phyloP scores from a whole-genome alignment of 108 stramenopile species.

The Discostella pseudostelligera region DNA sequence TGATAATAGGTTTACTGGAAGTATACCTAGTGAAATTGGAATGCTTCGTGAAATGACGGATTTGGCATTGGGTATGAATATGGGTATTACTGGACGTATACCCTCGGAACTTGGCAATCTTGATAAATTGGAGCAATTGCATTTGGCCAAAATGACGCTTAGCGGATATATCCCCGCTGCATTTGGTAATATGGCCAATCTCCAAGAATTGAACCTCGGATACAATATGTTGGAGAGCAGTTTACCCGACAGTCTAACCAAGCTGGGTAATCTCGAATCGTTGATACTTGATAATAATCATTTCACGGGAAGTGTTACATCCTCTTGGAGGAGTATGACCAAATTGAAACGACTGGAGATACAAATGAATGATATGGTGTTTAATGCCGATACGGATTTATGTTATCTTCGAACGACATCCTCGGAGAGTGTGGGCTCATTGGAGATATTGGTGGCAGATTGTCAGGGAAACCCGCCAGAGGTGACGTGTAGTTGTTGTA shows the following conservation, averaged over 20 bases:
- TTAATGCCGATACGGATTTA: neutral
- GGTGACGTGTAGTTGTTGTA: conserved; percentile 4
- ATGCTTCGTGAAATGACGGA: conserved; percentile 26
- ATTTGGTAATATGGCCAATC: conserved; percentile 3
- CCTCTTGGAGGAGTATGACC: conserved; percentile 27
- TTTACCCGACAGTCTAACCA: conserved; percentile 16
- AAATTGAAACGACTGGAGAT: conserved; percentile 23
- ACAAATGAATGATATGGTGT: conserved; percentile 7
- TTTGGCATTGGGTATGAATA: conserved; percentile 26
- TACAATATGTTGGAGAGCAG: conserved; percentile 9
- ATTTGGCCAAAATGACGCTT: neutral
- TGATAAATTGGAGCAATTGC: neutral
- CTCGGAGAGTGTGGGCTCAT: neutral
- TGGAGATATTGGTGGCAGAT: conserved; percentile 9
- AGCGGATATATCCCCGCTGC: neutral
- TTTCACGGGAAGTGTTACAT: conserved; percentile 26
- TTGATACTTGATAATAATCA: conserved; percentile 27
- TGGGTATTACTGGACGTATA: conserved; percentile 27
- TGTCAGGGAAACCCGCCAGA: neutral
- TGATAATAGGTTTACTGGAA: conserved; percentile 33
- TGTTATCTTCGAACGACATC: conserved; percentile 1
- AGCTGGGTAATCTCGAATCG: conserved; percentile 21
- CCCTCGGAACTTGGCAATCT: conserved; percentile 25
- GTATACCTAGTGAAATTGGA: conserved; percentile 37
- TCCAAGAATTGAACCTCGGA: conserved; percentile 19